phyloP scores from a whole-genome alignment of 371 early-diverging fungal genomes.

The Apophysomyces sp. region DNA sequence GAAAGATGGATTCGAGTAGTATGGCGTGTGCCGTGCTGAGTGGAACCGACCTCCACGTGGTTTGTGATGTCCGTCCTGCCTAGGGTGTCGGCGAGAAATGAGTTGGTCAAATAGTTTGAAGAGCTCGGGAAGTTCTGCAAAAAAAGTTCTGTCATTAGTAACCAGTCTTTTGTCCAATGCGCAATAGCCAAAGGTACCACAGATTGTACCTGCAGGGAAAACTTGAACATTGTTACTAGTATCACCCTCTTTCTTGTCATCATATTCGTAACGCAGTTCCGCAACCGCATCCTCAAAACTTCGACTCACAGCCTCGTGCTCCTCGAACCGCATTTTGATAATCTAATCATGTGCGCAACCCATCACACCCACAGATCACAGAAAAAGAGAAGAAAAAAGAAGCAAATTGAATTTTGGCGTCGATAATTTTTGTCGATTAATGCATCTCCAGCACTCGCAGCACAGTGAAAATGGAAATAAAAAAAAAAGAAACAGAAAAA shows the following conservation, averaged over 20 bases:
- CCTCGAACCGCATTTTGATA: slow-evolving; percentile 44
- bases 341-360: slow-evolving; percentile 18
- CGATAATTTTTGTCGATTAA: neutral
- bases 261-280: slow-evolving; percentile 39
- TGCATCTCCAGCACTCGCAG: neutral
- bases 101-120: slow-evolving; percentile 22
- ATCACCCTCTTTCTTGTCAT: slow-evolving; percentile 2
- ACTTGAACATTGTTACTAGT: neutral
- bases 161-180: neutral
- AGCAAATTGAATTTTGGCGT: neutral
- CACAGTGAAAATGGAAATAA: neutral
- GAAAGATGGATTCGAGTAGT: slow-evolving; percentile 9
- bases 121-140: slow-evolving; percentile 10
- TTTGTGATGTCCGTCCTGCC: neutral
- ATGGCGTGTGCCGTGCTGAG: slow-evolving; percentile 9
- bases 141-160: neutral
- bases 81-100: slow-evolving; percentile 5
- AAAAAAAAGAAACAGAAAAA: neutral
- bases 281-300: slow-evolving; percentile 45
- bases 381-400: neutral
- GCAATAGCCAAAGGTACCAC: neutral
- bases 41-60: slow-evolving; percentile 10
- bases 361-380: slow-evolving; percentile 1
- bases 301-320: slow-evolving; percentile 35
- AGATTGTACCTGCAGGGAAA: slow-evolving; percentile 8